Evolutionary conservation across 768 basidiomycete species (phyloP).

Genomic region (Podaxis mareebaensis): DNA sequence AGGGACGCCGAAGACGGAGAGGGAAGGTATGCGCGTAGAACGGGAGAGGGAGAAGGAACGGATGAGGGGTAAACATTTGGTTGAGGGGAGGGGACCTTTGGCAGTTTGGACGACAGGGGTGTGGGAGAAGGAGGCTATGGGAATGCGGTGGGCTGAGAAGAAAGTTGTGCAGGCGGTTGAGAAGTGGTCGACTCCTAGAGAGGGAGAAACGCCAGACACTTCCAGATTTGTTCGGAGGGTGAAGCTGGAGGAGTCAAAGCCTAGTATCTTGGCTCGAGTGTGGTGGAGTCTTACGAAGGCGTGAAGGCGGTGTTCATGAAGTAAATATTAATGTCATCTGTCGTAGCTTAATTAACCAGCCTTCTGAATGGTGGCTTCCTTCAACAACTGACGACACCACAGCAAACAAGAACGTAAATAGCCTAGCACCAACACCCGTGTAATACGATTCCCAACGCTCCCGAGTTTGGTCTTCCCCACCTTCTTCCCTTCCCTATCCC

Average conservation of each 20-base stretch:
- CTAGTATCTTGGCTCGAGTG: not conserved
- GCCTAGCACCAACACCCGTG: too few relatives aligned
- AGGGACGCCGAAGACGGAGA: conserved; percentile 28
- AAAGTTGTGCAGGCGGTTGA: conserved; percentile 46
- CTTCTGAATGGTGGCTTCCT: too few relatives aligned
- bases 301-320: not conserved
- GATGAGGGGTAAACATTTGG: conserved; percentile 6
- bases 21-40: conserved; percentile 18
- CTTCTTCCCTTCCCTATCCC: not conserved
- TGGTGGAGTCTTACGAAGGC: conserved; percentile 1
- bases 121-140: conserved; percentile 65
- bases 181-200: conserved; percentile 37
- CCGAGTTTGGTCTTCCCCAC: too few relatives aligned
- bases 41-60: conserved; percentile 3
- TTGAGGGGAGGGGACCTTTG: conserved; percentile 46
- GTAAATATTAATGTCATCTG: not conserved
- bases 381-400: too few relatives aligned
- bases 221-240: conserved; percentile 30
- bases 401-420: too few relatives aligned
- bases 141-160: conserved; percentile 62
- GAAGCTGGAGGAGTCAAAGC: not conserved
- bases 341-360: too few relatives aligned
- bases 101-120: conserved; percentile 72
- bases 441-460: too few relatives aligned
- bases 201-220: conserved; percentile 24